Conservation (phyloP, 257 asterid species). For the Craterostigma plantagineum region DNA sequence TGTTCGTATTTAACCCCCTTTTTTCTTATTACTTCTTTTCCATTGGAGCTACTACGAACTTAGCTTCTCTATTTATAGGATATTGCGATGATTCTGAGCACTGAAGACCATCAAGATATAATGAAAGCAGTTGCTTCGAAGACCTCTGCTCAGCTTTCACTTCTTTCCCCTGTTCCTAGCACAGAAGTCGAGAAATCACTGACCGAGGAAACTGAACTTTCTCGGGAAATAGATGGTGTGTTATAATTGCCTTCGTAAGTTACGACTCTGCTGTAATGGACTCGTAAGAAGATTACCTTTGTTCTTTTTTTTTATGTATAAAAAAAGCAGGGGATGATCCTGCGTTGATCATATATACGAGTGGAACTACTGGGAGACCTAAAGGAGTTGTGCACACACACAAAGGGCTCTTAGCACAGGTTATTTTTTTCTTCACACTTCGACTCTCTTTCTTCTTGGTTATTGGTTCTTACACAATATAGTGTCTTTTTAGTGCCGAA, state of each 20-base stretch:
- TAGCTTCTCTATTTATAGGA: constrained; percentile 24
- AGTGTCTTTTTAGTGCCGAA: no score
- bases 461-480: no score
- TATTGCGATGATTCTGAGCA: constrained; percentile 60
- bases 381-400: constrained; percentile 98
- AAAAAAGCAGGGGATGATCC: constrained; percentile 55
- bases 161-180: constrained; percentile 44
- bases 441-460: no score
- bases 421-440: constrained; percentile 10
- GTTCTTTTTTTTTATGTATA: constrained; percentile 7
- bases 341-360: constrained; percentile 80
- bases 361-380: constrained; percentile 97
- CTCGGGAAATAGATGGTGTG: constrained; percentile 29
- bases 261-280: neutral
- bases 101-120: constrained; percentile 80
- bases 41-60: neutral
- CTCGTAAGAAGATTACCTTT: constrained; percentile 6
- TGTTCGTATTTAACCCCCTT: constrained; percentile 22
- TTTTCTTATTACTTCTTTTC: neutral
- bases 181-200: constrained; percentile 11
- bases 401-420: constrained; percentile 79
- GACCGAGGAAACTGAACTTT: no score
- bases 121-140: constrained; percentile 66
- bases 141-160: constrained; percentile 56
- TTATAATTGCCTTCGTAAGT: neutral